Conservation (phyloP, 306 rosid species). For the Medicago arabica region DNA sequence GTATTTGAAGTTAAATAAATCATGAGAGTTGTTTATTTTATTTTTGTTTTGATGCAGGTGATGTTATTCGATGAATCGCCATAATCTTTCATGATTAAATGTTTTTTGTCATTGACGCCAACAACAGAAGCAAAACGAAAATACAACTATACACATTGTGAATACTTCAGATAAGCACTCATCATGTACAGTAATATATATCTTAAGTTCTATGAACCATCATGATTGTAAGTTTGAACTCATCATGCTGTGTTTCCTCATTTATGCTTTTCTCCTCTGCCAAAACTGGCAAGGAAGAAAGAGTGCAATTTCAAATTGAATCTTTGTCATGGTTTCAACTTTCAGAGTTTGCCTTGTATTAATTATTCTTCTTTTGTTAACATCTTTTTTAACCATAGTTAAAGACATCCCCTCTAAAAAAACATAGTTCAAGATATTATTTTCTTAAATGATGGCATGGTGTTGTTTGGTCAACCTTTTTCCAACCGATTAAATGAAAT, state of each 20-base stretch:
- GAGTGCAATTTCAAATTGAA: slow-evolving; percentile 42
- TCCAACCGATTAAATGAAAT: neutral
- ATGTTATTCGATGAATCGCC: slow-evolving; percentile 93
- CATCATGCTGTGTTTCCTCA: slow-evolving; percentile 38
- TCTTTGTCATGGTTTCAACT: slow-evolving; percentile 44
- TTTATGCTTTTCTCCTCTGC: slow-evolving; percentile 27
- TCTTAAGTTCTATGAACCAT: slow-evolving; percentile 47
- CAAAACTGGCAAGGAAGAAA: slow-evolving; percentile 36
- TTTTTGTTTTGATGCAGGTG: slow-evolving; percentile 55
- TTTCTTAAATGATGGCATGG: neutral
- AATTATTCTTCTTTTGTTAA: slow-evolving; percentile 14
- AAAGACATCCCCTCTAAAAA: neutral
- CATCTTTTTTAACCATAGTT: neutral
- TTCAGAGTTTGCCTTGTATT: slow-evolving; percentile 35
- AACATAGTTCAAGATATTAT: no score
- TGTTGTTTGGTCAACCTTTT: neutral
- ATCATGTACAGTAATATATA: slow-evolving; percentile 52
- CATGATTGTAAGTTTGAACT: slow-evolving; percentile 43
- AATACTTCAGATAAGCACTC: slow-evolving; percentile 58
- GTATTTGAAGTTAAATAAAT: slow-evolving; percentile 5
- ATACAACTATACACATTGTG: slow-evolving; percentile 56
- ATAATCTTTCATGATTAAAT: slow-evolving; percentile 48
- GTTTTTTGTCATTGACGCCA: slow-evolving; percentile 62
- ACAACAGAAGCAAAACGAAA: slow-evolving; percentile 46
- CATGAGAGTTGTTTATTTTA: neutral